Evolutionary conservation across 140 eudicot species (phyloP).

Genomic region (Erigeron philadelphicus): DNA sequence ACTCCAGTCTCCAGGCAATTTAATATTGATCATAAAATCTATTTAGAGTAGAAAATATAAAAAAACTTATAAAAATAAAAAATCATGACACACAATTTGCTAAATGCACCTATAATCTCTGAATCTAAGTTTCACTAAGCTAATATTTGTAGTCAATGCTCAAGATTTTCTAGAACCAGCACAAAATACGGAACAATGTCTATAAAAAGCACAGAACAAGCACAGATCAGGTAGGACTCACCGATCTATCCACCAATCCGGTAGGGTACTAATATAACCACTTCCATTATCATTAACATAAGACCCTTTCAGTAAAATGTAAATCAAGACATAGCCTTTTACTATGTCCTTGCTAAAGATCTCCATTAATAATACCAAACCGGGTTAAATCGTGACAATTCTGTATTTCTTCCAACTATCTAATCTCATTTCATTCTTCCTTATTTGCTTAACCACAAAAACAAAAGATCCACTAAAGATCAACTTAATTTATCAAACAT

Average conservation of each 20-base stretch:
- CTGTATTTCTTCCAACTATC: not conserved
- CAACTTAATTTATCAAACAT: slow-evolving; percentile 15
- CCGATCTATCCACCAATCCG: not conserved
- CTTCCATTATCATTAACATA: slow-evolving; percentile 3
- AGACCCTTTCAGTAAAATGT: slow-evolving; percentile 10
- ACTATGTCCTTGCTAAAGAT: not conserved
- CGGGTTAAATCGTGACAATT: slow-evolving; percentile 1
- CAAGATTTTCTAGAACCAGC: not conserved
- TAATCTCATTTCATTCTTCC: slow-evolving; percentile 7
- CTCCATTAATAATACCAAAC: slow-evolving; percentile 1
- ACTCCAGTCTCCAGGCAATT: not conserved
- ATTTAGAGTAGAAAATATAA: not conserved
- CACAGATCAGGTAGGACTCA: slow-evolving; percentile 3
- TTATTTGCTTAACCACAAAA: slow-evolving; percentile 7
- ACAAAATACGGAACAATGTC: not conserved
- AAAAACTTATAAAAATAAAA: not conserved
- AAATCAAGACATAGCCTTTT: slow-evolving; percentile 4
- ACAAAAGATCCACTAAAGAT: slow-evolving; percentile 15
- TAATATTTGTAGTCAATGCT: not conserved
- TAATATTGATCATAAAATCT: not conserved
- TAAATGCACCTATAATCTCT: not conserved
- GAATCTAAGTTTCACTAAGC: not conserved
- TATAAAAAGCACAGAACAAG: not conserved
- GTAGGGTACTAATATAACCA: slow-evolving; percentile 7
- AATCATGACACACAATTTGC: slow-evolving; percentile 1